A percentile compares a stretch with the other conserved stretches of the same genome.
These are phyloP conservation scores for Arthrobotrys pseudoclavata DNA, from an alignment of 2,329 filamentous ascomycete genomes.

Conservation along the genomic window DNA sequence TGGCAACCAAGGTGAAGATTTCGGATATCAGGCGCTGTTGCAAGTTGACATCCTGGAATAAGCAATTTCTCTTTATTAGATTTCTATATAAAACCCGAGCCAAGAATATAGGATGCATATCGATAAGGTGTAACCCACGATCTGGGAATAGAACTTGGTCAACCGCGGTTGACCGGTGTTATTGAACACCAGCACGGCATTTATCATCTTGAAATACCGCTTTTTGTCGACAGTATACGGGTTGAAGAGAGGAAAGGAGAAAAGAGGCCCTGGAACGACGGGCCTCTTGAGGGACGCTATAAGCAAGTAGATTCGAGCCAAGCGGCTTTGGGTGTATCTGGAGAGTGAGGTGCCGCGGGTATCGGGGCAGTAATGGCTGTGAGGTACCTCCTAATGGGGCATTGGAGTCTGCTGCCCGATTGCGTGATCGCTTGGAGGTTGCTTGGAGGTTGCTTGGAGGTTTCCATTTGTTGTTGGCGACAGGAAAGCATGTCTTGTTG, in stretches of 20 bases:
- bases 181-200: constrained; percentile 98
- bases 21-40: constrained; percentile 97
- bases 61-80: constrained; percentile 8
- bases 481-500: neutral
- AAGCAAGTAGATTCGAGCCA: constrained; percentile 5
- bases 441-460: constrained; percentile 27
- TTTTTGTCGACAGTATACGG: constrained; percentile 54
- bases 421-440: constrained; percentile 46
- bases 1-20: constrained; percentile 95
- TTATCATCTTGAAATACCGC: constrained; percentile 80
- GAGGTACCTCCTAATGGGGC: constrained; percentile 32
- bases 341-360: neutral
- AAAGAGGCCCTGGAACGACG: neutral
- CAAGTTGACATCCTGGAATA: constrained; percentile 86
- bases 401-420: constrained; percentile 52
- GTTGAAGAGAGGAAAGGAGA: constrained; percentile 34
- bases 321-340: constrained; percentile 4
- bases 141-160: constrained; percentile 98
- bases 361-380: neutral
- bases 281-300: constrained; percentile 14
- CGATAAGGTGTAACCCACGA: constrained; percentile 72
- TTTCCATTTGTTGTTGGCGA: constrained; percentile 3
- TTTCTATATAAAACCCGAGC: neutral
- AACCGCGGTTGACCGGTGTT: constrained; percentile 96
- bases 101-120: constrained; percentile 1